Evolutionary conservation across 176 grass and related monocot species (phyloP).

Genomic region (Carex myosuroides): DNA sequence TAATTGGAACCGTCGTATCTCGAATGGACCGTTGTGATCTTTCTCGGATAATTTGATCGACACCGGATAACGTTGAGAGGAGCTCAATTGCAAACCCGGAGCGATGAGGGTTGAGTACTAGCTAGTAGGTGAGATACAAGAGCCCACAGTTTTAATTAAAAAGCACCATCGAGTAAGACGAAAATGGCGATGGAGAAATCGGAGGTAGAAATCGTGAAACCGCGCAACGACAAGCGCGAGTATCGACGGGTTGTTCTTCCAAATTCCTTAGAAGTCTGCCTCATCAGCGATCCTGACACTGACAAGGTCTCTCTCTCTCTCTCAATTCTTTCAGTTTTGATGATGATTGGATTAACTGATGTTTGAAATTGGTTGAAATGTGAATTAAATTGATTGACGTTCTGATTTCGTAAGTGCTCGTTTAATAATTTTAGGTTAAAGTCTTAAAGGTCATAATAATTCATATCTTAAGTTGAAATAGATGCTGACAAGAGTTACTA

Average conservation of each 20-base stretch:
- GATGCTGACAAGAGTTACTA: neutral
- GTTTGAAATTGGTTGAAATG: neutral
- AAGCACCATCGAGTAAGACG: too few relatives aligned
- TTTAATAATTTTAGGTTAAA: neutral
- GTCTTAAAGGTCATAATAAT: neutral
- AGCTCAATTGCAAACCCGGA: too few relatives aligned
- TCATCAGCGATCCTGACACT: constrained; percentile 93
- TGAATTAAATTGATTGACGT: constrained; percentile 1
- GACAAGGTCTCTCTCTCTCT: constrained; percentile 50
- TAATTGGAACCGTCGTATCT: neutral
- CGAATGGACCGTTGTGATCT: neutral
- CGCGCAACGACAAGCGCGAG: constrained; percentile 73
- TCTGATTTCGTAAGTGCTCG: neutral
- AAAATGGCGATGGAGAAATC: constrained; percentile 1
- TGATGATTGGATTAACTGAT: neutral
- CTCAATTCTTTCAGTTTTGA: neutral
- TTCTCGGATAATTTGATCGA: neutral
- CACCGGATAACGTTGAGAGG: too few relatives aligned
- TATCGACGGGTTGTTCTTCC: constrained; percentile 86
- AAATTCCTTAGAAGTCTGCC: constrained; percentile 66
- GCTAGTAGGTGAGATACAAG: too few relatives aligned
- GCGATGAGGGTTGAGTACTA: too few relatives aligned
- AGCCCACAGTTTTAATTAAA: neutral
- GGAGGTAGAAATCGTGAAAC: constrained; percentile 57
- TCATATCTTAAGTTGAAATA: neutral